A percentile compares a stretch with the other conserved stretches of the same genome.
Evolutionary conservation across 176 grass and related monocot genomes (phyloP).

Genomic region (Luzula sylvatica): DNA sequence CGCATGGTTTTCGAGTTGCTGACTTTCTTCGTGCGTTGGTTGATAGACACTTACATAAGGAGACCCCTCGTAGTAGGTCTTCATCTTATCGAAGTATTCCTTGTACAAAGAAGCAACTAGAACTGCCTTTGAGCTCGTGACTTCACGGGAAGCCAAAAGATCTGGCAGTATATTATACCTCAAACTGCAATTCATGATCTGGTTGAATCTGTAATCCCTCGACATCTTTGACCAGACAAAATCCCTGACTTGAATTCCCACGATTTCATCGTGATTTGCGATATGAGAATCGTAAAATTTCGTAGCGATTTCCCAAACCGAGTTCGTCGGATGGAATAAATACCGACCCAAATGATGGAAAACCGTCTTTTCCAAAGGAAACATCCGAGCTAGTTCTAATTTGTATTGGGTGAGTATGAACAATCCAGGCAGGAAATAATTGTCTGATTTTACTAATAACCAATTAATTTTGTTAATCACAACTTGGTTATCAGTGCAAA

Average conservation of each 20-base stretch:
- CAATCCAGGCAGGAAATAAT: slow-evolving; percentile 35
- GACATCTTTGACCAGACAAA: slow-evolving; percentile 8
- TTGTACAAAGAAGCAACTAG: slow-evolving; percentile 41
- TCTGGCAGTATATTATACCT: slow-evolving; percentile 38
- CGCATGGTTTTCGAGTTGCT: slow-evolving; percentile 26
- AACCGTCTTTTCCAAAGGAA: slow-evolving; percentile 45
- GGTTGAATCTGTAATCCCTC: slow-evolving; percentile 25
- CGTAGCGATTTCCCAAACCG: slow-evolving; percentile 31
- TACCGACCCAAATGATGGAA: slow-evolving; percentile 38
- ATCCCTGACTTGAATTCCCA: slow-evolving; percentile 48
- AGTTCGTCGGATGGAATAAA: slow-evolving; percentile 42
- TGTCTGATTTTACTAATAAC: slow-evolving; percentile 41
- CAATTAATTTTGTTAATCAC: slow-evolving; percentile 40
- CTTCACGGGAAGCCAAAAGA: neutral
- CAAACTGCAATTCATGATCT: slow-evolving; percentile 26
- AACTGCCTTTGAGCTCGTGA: slow-evolving; percentile 30
- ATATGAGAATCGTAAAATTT: slow-evolving; percentile 31
- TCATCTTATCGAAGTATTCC: slow-evolving; percentile 53
- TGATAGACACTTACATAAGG: slow-evolving; percentile 37
- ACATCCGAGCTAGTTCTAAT: slow-evolving; percentile 26
- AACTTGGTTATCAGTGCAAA: slow-evolving; percentile 37
- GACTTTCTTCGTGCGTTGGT: slow-evolving; percentile 44
- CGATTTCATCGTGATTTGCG: slow-evolving; percentile 12
- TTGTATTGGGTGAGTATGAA: slow-evolving; percentile 30
- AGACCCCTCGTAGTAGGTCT: slow-evolving; percentile 27